Evolutionary conservation across 805 yeast genomes (phyloP), one percentile per base, ranked within the genome.

Genomic region (Ogataea salicorniae): DNA sequence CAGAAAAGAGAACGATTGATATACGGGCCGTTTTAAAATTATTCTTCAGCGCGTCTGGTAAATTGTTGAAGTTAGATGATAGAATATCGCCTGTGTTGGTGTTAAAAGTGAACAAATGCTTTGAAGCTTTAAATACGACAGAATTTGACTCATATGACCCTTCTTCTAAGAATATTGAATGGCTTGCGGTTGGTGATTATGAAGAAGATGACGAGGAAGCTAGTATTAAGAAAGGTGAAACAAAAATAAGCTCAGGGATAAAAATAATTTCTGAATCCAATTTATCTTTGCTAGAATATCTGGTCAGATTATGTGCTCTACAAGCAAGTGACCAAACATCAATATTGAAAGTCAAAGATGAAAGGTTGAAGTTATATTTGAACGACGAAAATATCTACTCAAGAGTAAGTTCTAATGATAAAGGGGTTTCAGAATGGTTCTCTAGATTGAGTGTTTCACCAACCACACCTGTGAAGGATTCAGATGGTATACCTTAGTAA

Each of bases 41-140:
- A 41, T 86, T 83, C 54, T 86, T 83, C 61, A 79, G 83, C 50
- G 86, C 85, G 2, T 81, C 88, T 5, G 92, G 91, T 0, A 74
- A 74, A 46, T 62, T 86, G 17, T 70, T 86, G 26, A 77, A 76
- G 42, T 64, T 87, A 15, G 86, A 83, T 37, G 87, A 81, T 39
- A 71, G 79, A 37, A 72, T 73, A 40, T 67, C 80, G 0, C 89
- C 94, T 0, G 92, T 86, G 0, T 66, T 86, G 45, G 82, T 85
- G 1, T 58, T 86, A 34, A 87, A 86, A 55, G 59, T 73, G 1
- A 61, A 57, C 23, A 63, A 59, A 35, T 49, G 16, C 51, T 55
- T 9, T 47, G 50, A 18, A 13, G 47, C 38, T 15, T 47, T 42
- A 15, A 58, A 33, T 4, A 41, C 37, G 1, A 46, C 45, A 7